These are phyloP conservation scores for Zygotorulaspora chibaensis DNA, from an alignment of 805 yeast species.

Conservation along the genomic window DNA sequence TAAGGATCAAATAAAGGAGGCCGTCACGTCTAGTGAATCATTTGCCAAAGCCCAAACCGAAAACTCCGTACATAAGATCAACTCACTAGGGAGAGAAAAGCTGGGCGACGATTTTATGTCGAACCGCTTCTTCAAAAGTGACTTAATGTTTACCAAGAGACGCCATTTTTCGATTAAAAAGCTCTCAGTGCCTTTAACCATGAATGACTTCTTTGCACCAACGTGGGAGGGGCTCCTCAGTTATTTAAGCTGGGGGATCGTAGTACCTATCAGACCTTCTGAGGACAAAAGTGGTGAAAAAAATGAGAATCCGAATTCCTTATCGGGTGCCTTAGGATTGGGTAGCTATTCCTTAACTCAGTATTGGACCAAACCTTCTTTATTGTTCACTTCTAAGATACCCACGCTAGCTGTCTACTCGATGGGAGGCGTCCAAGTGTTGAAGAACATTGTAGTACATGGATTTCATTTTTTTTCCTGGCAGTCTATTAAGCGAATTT, in stretches of 20 bases:
- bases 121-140: conserved; percentile 61
- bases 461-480: conserved; percentile 38
- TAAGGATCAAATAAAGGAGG: conserved; percentile 56
- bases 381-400: conserved; percentile 33
- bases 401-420: conserved; percentile 36
- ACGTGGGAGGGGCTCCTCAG: conserved; percentile 54
- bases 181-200: conserved; percentile 54
- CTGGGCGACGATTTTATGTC: conserved; percentile 57
- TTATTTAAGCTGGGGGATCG: conserved; percentile 33
- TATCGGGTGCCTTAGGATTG: conserved; percentile 21
- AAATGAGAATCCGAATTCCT: background rate
- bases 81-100: conserved; percentile 55
- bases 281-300: conserved; percentile 3
- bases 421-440: conserved; percentile 39
- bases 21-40: conserved; percentile 63
- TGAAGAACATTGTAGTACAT: conserved; percentile 36
- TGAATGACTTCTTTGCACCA: conserved; percentile 79
- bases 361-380: conserved; percentile 33
- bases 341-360: conserved; percentile 22
- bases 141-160: conserved; percentile 77
- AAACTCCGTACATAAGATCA: conserved; percentile 57
- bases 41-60: conserved; percentile 61
- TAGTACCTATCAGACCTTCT: conserved; percentile 33
- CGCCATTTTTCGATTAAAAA: conserved; percentile 58
- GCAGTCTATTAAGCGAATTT: conserved; percentile 41